Conservation (phyloP, 805 yeast genomes). For the Hanseniaspora clermontiae region DNA sequence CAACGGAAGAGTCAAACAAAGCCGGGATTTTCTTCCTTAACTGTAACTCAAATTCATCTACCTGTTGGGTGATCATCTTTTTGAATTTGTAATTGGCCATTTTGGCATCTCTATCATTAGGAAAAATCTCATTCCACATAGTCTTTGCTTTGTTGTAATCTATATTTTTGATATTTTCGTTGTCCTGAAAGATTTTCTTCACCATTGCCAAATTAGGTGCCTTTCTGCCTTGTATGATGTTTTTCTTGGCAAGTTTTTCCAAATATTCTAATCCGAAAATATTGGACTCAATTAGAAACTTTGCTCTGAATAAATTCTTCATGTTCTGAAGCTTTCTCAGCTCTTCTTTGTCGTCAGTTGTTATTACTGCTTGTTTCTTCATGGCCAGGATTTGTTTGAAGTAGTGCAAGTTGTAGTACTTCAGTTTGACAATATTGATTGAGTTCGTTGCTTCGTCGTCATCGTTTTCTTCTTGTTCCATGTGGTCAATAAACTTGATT, state of each 20-base stretch:
- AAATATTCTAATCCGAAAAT: constrained; percentile 36
- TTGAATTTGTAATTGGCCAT: constrained; percentile 55
- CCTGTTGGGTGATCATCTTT: constrained; percentile 24
- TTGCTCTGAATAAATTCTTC: constrained; percentile 24
- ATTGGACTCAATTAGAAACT: constrained; percentile 33
- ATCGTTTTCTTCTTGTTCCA: background rate
- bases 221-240: constrained; percentile 28
- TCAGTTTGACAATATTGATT: background rate
- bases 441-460: background rate
- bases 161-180: background rate
- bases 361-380: constrained; percentile 10
- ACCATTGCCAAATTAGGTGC: background rate
- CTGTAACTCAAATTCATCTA: constrained; percentile 31
- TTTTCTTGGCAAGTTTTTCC: constrained; percentile 35
- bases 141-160: constrained; percentile 15
- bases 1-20: constrained; percentile 19
- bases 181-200: background rate
- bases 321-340: constrained; percentile 16
- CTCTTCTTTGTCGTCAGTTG: constrained; percentile 3
- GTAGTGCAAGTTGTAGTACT: constrained; percentile 6
- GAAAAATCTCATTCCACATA: constrained; percentile 15
- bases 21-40: constrained; percentile 25
- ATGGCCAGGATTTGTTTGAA: background rate
- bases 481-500: background rate
- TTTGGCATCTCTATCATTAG: constrained; percentile 48